Evolutionary conservation across 208 protist genomes (phyloP).

Genomic region (Leptomonas pyrrhocoris): DNA sequence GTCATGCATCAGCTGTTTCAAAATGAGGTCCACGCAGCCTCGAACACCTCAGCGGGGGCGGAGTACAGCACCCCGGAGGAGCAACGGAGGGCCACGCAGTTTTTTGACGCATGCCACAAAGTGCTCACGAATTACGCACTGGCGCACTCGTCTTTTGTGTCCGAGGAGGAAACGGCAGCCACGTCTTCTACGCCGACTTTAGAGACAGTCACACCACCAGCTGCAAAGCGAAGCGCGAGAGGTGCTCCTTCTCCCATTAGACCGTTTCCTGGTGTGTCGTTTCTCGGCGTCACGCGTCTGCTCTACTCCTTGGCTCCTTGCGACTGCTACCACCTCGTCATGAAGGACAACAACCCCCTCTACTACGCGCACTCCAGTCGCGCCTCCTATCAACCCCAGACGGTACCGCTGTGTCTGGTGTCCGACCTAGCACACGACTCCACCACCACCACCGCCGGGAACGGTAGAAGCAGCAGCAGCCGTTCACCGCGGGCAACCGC

Average conservation of each 20-base stretch:
- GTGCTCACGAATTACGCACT: slow-evolving; percentile 58
- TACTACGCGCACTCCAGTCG: slow-evolving; percentile 67
- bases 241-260: neutral
- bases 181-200: neutral
- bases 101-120: slow-evolving; percentile 57
- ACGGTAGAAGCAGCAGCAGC: neutral
- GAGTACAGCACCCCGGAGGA: slow-evolving; percentile 30
- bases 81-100: slow-evolving; percentile 37
- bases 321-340: slow-evolving; percentile 76
- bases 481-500: neutral
- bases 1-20: slow-evolving; percentile 6
- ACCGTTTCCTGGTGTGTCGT: slow-evolving; percentile 36
- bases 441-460: too few relatives aligned
- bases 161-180: neutral
- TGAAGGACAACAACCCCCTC: slow-evolving; percentile 62
- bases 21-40: neutral
- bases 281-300: slow-evolving; percentile 52
- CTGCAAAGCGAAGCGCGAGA: neutral
- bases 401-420: slow-evolving; percentile 59
- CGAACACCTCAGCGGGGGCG: neutral
- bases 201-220: neutral
- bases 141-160: slow-evolving; percentile 12
- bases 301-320: slow-evolving; percentile 77
- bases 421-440: slow-evolving; percentile 50
- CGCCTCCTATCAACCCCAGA: slow-evolving; percentile 54